A percentile compares a stretch with the other conserved stretches of the same genome.
These are phyloP conservation scores for Rhizopus stolonifer DNA, from an alignment of 371 early-diverging fungal species.

Conservation along the genomic window DNA sequence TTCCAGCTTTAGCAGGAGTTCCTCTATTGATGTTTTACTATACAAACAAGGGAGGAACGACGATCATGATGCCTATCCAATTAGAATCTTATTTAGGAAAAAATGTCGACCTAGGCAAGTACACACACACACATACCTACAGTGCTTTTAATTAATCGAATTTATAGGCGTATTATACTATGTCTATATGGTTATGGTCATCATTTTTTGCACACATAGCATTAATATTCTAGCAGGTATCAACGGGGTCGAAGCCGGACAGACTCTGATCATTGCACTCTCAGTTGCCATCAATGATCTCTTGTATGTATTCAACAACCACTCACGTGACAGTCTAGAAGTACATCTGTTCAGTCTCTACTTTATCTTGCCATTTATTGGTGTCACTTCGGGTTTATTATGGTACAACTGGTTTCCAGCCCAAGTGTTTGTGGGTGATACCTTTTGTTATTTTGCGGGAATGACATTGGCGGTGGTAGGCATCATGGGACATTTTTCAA, in stretches of 20 bases:
- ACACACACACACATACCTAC: too few relatives aligned
- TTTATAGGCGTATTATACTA: conserved; percentile 89
- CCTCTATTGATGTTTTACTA: conserved; percentile 94
- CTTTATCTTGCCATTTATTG: conserved; percentile 90
- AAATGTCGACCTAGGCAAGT: conserved; percentile 77
- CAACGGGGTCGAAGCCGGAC: conserved; percentile 97
- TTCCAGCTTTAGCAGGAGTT: conserved; percentile 91
- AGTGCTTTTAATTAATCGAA: too few relatives aligned
- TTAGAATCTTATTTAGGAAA: conserved; percentile 72
- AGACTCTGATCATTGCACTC: conserved; percentile 85
- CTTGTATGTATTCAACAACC: conserved; percentile 57
- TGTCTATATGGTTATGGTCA: conserved; percentile 84
- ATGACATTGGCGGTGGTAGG: conserved; percentile 97
- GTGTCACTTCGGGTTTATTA: conserved; percentile 77
- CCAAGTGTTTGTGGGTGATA: conserved; percentile 95
- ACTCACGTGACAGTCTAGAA: conserved; percentile 55
- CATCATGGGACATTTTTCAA: conserved; percentile 90
- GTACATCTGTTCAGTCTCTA: conserved; percentile 84
- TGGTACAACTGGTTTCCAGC: conserved; percentile 94
- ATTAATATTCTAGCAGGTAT: conserved; percentile 98
- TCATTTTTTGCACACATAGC: conserved; percentile 95
- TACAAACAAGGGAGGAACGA: conserved; percentile 85
- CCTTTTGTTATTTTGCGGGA: conserved; percentile 97
- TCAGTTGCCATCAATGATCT: conserved; percentile 83
- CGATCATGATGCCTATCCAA: conserved; percentile 84